Conservation (phyloP, 2,329 filamentous ascomycete species). For the Arthrinium phaeospermum region DNA sequence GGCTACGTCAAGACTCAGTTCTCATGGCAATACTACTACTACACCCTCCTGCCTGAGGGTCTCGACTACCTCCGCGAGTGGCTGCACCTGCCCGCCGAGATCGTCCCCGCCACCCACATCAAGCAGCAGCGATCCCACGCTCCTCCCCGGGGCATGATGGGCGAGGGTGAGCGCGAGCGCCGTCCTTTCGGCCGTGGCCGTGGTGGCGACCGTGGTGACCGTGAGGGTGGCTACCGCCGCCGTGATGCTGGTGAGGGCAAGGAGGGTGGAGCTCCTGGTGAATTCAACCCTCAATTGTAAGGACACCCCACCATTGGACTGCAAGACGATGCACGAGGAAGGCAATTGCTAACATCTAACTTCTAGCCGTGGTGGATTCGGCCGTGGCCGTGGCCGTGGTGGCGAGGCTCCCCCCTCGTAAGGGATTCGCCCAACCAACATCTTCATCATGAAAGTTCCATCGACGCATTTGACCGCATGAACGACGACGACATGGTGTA, state of each 20-base stretch:
- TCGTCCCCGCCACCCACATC: slow-evolving; percentile 99
- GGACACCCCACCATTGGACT: slow-evolving; percentile 38
- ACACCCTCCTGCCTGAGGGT: slow-evolving; percentile 99
- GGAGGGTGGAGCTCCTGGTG: slow-evolving; percentile 90
- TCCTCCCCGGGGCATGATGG: slow-evolving; percentile 97
- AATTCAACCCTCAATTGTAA: slow-evolving; percentile 91
- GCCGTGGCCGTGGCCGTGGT: slow-evolving; percentile 73
- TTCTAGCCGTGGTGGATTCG: slow-evolving; percentile 80
- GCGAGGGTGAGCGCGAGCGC: slow-evolving; percentile 79
- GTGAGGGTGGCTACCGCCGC: slow-evolving; percentile 90
- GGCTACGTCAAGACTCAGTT: slow-evolving; percentile 99
- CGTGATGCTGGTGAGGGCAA: slow-evolving; percentile 86
- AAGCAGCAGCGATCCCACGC: slow-evolving; percentile 99
- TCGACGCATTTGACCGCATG: slow-evolving; percentile 24
- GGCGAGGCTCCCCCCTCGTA: slow-evolving; percentile 72
- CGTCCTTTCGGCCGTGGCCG: slow-evolving; percentile 82
- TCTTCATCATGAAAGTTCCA: slow-evolving; percentile 47
- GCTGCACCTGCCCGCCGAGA: slow-evolving; percentile 99
- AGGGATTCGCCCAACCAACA: slow-evolving; percentile 46
- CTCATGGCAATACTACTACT: slow-evolving; percentile 99
- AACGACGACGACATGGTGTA: slow-evolving; percentile 37
- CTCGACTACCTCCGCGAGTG: slow-evolving; percentile 99
- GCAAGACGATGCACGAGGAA: slow-evolving; percentile 21
- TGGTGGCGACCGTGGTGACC: slow-evolving; percentile 76
- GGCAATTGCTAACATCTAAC: slow-evolving; percentile 42